Evolutionary conservation across 352 stramenopile genomes (phyloP).

Genomic region (Pythium grandisporangium): DNA sequence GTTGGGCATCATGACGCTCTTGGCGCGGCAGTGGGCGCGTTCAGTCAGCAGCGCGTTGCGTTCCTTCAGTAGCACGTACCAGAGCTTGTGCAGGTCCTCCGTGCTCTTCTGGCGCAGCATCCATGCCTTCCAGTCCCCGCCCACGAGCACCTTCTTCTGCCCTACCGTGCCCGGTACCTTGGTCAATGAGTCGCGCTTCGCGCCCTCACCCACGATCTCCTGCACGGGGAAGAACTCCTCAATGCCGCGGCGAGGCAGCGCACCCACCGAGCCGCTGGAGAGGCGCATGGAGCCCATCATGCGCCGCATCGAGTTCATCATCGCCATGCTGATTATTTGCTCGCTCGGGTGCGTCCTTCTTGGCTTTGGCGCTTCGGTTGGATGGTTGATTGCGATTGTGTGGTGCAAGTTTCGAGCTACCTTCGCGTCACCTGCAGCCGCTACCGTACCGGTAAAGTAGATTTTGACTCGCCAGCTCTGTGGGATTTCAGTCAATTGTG

Average conservation of each 20-base stretch:
- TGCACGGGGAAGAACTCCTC: constrained; percentile 75
- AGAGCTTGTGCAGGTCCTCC: constrained; percentile 98
- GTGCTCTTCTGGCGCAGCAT: constrained; percentile 97
- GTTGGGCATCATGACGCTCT: constrained; percentile 76
- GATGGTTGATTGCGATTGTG: constrained; percentile 7
- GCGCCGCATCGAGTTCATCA: constrained; percentile 58
- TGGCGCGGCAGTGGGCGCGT: constrained; percentile 61
- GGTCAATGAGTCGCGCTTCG: constrained; percentile 35
- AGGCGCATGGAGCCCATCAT: constrained; percentile 55
- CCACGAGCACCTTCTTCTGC: constrained; percentile 52
- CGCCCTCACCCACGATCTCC: constrained; percentile 27
- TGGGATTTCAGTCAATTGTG: no score
- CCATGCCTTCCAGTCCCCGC: constrained; percentile 91
- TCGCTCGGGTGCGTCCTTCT: constrained; percentile 1
- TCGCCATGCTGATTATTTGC: constrained; percentile 1
- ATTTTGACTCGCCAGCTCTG: no score
- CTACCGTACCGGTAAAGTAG: no score
- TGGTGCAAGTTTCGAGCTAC: constrained; percentile 10
- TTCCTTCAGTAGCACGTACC: constrained; percentile 97
- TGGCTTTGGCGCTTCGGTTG: not conserved
- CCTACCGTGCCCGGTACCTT: constrained; percentile 59
- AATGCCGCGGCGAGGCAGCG: constrained; percentile 37
- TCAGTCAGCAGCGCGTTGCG: constrained; percentile 96
- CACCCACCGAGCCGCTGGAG: constrained; percentile 19
- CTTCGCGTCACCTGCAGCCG: constrained; percentile 6